phyloP scores from a whole-genome alignment of 1,284 basidiomycete genomes.

The Ustilago lituana region DNA sequence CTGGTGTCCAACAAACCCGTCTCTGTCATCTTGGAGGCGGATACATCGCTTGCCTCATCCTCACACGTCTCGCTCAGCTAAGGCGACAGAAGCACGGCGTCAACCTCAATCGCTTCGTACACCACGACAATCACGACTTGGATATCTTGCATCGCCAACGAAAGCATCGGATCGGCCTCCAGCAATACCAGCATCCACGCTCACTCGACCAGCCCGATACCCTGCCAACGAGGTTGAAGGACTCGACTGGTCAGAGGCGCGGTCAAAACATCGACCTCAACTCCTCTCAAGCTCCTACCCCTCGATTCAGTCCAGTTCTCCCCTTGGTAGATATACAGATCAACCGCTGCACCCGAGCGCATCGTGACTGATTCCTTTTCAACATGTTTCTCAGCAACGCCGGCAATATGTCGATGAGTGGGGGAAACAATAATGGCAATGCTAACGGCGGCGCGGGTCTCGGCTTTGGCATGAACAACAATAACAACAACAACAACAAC shows the following conservation, averaged over 20 bases:
- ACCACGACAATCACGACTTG: not conserved
- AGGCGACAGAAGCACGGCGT: not conserved
- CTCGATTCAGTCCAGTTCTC: not conserved
- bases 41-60: not conserved
- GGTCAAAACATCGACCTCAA: not conserved
- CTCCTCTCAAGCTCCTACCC: not conserved
- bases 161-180: not conserved
- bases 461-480: constrained; percentile 36
- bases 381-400: constrained; percentile 48
- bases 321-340: constrained; percentile 5
- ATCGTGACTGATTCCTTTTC: not conserved
- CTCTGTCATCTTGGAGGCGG: not conserved
- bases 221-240: no score
- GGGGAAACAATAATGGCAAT: constrained; percentile 27
- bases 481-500: constrained; percentile 38
- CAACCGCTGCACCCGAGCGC: not conserved
- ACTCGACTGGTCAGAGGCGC: not conserved
- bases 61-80: not conserved
- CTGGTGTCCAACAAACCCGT: not conserved
- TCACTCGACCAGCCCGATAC: no score
- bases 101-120: not conserved
- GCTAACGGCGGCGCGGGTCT: constrained; percentile 34
- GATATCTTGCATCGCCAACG: not conserved
- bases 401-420: constrained; percentile 43
- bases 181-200: no score